Conservation (phyloP, 2,329 filamentous ascomycete genomes). For the Pseudocercospora macadamiae region DNA sequence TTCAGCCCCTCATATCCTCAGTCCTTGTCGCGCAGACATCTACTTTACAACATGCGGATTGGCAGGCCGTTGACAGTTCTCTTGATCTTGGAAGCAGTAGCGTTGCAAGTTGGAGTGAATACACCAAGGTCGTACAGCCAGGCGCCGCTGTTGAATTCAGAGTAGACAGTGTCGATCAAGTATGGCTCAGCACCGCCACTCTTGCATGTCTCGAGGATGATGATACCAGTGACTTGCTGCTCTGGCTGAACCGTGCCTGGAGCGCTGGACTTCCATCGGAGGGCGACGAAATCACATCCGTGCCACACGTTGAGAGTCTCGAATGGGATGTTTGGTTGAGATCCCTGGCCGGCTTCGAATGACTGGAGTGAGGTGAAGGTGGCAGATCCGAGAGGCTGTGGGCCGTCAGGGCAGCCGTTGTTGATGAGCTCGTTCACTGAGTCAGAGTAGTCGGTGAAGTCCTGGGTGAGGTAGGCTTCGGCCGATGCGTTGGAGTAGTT, state of each 20-base stretch:
- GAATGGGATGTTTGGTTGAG: constrained; percentile 37
- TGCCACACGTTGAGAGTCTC: constrained; percentile 38
- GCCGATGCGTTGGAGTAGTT: constrained; percentile 34
- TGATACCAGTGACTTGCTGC: constrained; percentile 33
- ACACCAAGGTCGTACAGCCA: constrained; percentile 34
- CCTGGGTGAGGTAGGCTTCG: constrained; percentile 31
- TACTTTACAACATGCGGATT: constrained; percentile 7
- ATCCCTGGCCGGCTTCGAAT: constrained; percentile 36
- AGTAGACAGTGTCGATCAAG: constrained; percentile 36
- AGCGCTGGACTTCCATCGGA: constrained; percentile 33
- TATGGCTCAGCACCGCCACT: constrained; percentile 27
- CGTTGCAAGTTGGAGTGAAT: constrained; percentile 26
- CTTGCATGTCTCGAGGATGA: constrained; percentile 31
- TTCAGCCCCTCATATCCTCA: background rate
- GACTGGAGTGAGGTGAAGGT: constrained; percentile 34
- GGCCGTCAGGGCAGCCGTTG: constrained; percentile 30
- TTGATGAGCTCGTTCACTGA: constrained; percentile 39
- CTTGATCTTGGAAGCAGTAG: constrained; percentile 11
- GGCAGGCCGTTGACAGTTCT: constrained; percentile 6
- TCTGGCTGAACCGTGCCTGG: constrained; percentile 25
- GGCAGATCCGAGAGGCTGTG: constrained; percentile 26
- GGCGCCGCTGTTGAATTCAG: constrained; percentile 37
- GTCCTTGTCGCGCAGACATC: background rate
- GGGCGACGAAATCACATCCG: constrained; percentile 36
- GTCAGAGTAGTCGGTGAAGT: constrained; percentile 41